Evolutionary conservation across 1,284 basidiomycete species (phyloP).

Genomic region (Entoloma clypeatum): DNA sequence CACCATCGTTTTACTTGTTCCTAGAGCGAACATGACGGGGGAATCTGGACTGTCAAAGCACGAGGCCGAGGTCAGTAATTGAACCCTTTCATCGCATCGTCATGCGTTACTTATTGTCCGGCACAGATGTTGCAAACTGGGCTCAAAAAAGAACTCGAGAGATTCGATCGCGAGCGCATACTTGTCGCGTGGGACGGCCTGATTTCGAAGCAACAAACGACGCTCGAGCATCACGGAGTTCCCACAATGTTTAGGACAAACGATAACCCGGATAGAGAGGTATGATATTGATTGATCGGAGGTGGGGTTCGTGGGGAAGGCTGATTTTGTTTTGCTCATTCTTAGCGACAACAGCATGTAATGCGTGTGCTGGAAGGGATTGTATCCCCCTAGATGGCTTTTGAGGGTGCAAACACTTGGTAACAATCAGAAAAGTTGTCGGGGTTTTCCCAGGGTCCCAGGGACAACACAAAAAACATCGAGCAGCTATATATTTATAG

Average conservation of each 20-base stretch:
- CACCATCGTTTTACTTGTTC: constrained; percentile 2
- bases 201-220: constrained; percentile 61
- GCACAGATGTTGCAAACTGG: constrained; percentile 55
- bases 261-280: constrained; percentile 50
- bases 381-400: constrained; percentile 5
- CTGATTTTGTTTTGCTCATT: too few relatives aligned
- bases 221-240: constrained; percentile 55
- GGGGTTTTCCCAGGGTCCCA: too few relatives aligned
- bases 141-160: constrained; percentile 58
- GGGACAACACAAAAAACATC: too few relatives aligned
- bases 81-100: not conserved
- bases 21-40: constrained; percentile 61
- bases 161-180: constrained; percentile 62
- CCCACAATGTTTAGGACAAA: constrained; percentile 66
- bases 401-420: not conserved
- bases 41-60: constrained; percentile 55
- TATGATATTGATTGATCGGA: too few relatives aligned
- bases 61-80: constrained; percentile 53
- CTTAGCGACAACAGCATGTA: constrained; percentile 49
- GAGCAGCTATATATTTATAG: too few relatives aligned
- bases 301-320: too few relatives aligned
- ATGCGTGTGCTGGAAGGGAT: constrained; percentile 41
- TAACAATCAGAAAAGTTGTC: too few relatives aligned
- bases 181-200: constrained; percentile 72
- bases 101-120: not conserved